These are phyloP conservation scores for Lumnitzera littorea DNA, from an alignment of 345 rosid genomes.

Conservation along the genomic window DNA sequence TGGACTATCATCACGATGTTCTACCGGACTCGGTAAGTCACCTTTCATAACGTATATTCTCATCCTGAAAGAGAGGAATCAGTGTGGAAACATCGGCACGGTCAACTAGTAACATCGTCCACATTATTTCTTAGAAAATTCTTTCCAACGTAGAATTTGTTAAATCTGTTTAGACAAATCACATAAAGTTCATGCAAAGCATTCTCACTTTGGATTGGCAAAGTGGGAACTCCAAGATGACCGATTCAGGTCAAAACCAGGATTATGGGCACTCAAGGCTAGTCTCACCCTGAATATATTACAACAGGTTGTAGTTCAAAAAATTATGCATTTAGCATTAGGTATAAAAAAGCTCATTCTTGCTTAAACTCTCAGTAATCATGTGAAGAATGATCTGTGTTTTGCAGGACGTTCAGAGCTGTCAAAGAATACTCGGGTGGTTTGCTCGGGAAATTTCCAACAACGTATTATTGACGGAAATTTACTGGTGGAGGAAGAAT, in stretches of 20 bases:
- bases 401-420: constrained; percentile 19
- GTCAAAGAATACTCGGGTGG: constrained; percentile 9
- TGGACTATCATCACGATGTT: constrained; percentile 32
- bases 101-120: too few species aligned
- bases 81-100: too few species aligned
- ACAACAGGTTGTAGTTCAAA: constrained; percentile 23
- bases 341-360: too few species aligned
- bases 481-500: constrained; percentile 20
- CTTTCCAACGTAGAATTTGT: too few species aligned
- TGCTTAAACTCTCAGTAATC: too few species aligned
- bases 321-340: too few species aligned
- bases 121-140: too few species aligned
- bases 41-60: too few species aligned
- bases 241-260: constrained; percentile 27
- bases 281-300: constrained; percentile 43
- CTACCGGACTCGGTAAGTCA: constrained; percentile 25
- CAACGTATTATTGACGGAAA: constrained; percentile 19
- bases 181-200: constrained; percentile 41
- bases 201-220: constrained; percentile 44
- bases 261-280: constrained; percentile 39
- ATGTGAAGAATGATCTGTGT: background rate
- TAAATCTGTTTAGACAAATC: background rate
- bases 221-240: constrained; percentile 38
- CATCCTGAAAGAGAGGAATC: too few species aligned
- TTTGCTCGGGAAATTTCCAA: too few species aligned